These are phyloP conservation scores for Trichosphaerium sp. DNA, from an alignment of 78 protist genomes.

Conservation along the genomic window DNA sequence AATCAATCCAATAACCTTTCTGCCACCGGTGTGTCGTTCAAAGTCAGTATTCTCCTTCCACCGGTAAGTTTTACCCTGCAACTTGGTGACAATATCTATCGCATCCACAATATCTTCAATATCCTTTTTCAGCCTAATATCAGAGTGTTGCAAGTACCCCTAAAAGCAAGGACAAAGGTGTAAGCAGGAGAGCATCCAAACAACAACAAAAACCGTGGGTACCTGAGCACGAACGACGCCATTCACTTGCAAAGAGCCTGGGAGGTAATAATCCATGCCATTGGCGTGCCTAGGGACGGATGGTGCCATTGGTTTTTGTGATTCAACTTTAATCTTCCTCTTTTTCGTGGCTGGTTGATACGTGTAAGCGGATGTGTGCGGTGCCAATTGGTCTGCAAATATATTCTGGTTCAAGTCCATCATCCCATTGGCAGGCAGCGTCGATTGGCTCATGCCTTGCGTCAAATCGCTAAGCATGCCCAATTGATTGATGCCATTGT, in stretches of 20 bases:
- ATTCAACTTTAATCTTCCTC: not conserved
- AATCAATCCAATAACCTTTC: not conserved
- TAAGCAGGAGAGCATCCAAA: too few relatives aligned
- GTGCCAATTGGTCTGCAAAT: not conserved
- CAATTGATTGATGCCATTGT: too few relatives aligned
- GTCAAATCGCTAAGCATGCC: too few relatives aligned
- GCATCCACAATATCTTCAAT: slow-evolving; percentile 6
- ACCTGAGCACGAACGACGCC: not conserved
- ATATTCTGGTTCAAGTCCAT: not conserved
- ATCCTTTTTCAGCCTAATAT: not conserved
- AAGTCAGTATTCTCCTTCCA: not conserved
- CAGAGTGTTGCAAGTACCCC: not conserved
- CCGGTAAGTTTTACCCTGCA: not conserved
- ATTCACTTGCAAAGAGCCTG: not conserved
- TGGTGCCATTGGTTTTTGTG: not conserved
- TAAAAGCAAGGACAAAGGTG: too few relatives aligned
- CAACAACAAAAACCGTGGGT: too few relatives aligned
- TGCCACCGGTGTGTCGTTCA: not conserved
- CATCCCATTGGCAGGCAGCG: not conserved
- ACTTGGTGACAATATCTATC: not conserved
- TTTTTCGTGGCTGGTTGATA: not conserved
- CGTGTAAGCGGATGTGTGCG: not conserved
- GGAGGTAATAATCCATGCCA: not conserved
- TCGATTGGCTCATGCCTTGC: not conserved
- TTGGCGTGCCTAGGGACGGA: not conserved